Base-by-base conservation (phyloP, 768 basidiomycete species). In the Trametes cubensis region DNA sequence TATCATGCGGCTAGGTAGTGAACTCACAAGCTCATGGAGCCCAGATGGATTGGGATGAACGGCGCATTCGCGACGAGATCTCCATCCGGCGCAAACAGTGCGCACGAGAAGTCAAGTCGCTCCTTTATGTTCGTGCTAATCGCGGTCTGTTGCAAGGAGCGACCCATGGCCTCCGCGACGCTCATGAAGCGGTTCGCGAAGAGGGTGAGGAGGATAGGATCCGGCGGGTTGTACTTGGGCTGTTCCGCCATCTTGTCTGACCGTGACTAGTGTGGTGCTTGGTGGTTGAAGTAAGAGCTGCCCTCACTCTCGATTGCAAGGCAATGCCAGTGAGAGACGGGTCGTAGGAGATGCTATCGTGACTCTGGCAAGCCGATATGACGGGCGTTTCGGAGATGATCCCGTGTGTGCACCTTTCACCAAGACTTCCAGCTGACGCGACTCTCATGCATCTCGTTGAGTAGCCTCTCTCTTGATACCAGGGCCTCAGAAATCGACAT, bases 171-270 rank as follows among this genome's bases (percentile, higher is more conserved):
- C 72, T 96, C 94, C 10, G 94, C 94, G 20, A 98, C 92, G 68
- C 92, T 92, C 95, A 98, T 98, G 78, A 98, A 95, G 46, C 95
- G 90, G 70, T 97, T 95, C 13, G 94, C 92, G 69, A 97, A 98
- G 54, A 98, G 84, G 1, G 94, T 93, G 48, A 97, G 80, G 30
- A 94, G 78, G 65, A 95, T 92, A 0, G 93, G 91, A 72, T 96
- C 94, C 13, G 92, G 88, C 18, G 81, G 82, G 69, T 65, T 67
- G 53, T 65, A 70, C 50, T 67, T 58, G 20, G 56, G 42, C n/a
- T 61, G 41, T n/a, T 58, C 45, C 46, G 66, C 45, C 69, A 67
- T 70, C 4, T 51, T 47, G 42, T 26, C 28, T 38, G 11, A 3
- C 8, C 41, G 26, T 15, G 6, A 39, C 28, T 28, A 7, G 3